A percentile compares a stretch with the other conserved stretches of the same genome.
Evolutionary conservation across 148 eudicot genomes (phyloP).

Genomic region (Diospyros kaki): DNA sequence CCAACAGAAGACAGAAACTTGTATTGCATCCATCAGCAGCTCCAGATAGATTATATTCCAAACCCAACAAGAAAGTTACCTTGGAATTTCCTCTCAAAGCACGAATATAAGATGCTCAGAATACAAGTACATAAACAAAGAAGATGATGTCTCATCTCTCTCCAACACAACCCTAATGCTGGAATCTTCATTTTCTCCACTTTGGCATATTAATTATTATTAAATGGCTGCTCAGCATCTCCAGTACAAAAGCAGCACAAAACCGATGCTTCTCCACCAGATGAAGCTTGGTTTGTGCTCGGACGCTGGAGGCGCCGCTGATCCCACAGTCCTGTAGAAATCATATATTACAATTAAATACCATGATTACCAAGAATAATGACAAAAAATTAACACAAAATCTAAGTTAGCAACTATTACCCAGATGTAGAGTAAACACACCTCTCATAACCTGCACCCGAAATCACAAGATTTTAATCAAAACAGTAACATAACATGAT

Average conservation of each 20-base stretch:
- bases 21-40: no score
- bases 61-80: no score
- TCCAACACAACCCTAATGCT: no score
- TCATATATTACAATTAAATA: not conserved
- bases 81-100: no score
- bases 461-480: not conserved
- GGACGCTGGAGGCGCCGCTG: not conserved
- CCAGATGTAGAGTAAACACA: slow-evolving; percentile 1
- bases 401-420: not conserved
- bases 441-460: slow-evolving; percentile 4
- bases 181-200: no score
- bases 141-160: no score
- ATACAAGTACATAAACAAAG: no score
- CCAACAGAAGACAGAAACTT: no score
- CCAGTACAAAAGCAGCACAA: slow-evolving; percentile 4
- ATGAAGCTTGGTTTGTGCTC: not conserved
- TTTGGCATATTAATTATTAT: no score
- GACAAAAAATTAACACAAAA: not conserved
- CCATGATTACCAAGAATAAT: not conserved
- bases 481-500: no score
- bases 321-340: not conserved
- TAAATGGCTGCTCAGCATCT: not conserved
- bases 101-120: no score
- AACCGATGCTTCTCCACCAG: slow-evolving; percentile 1
- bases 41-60: no score